These are phyloP conservation scores for Rosa hybrid DNA, from an alignment of 331 rosid species.

Conservation along the genomic window DNA sequence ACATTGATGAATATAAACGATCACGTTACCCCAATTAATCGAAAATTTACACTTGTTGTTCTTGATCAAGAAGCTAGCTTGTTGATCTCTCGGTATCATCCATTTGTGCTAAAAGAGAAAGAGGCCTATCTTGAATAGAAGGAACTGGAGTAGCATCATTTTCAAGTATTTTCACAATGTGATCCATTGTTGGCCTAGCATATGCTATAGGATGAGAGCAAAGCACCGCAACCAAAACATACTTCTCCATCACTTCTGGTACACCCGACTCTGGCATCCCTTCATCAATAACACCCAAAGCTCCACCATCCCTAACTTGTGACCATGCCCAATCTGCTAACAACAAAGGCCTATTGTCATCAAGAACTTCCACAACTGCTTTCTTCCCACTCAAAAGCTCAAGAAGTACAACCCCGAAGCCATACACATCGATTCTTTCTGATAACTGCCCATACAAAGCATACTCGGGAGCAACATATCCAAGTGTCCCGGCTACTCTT, in stretches of 20 bases:
- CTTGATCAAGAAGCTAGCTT: neutral
- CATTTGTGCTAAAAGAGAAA: slow-evolving; percentile 7
- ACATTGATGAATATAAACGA: neutral
- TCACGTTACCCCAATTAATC: neutral
- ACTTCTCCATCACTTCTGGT: slow-evolving; percentile 24
- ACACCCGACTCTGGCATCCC: slow-evolving; percentile 24
- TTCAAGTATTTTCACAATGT: slow-evolving; percentile 28
- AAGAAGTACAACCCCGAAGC: slow-evolving; percentile 33
- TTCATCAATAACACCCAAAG: slow-evolving; percentile 16
- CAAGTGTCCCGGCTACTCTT: slow-evolving; percentile 33
- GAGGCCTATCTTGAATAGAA: slow-evolving; percentile 24
- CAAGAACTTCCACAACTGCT: slow-evolving; percentile 11
- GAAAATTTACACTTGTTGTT: neutral
- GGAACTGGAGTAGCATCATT: slow-evolving; percentile 21
- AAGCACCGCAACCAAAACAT: slow-evolving; percentile 16
- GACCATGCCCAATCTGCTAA: slow-evolving; percentile 38
- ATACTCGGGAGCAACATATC: slow-evolving; percentile 35
- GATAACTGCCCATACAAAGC: slow-evolving; percentile 32
- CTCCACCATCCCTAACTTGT: slow-evolving; percentile 26
- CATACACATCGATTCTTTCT: slow-evolving; percentile 28
- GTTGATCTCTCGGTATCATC: slow-evolving; percentile 2
- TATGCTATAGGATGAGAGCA: slow-evolving; percentile 30
- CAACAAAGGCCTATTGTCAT: slow-evolving; percentile 16
- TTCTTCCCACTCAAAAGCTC: slow-evolving; percentile 34
- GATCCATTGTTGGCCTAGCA: slow-evolving; percentile 39